Evolutionary conservation across 75 land plant species (phyloP), one percentile per base, ranked within the genome.

Genomic region (Selaginella tamariscina): DNA sequence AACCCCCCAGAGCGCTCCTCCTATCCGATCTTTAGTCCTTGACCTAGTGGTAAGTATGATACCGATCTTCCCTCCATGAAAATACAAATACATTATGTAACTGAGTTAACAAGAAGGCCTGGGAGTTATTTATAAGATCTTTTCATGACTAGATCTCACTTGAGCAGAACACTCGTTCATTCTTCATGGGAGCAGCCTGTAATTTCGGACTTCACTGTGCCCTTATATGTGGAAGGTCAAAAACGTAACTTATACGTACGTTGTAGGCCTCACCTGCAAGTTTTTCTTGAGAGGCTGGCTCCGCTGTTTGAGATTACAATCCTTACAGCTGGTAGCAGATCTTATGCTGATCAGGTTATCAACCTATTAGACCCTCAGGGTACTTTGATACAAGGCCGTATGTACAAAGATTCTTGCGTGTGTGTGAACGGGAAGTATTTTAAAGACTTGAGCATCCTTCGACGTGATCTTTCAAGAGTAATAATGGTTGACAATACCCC

Each of bases 291-390:
- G 33, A 82, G 78, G 56, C 83, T 86, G 32, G 69, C 86, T 1
- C 74, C 75, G 54, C 72, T 75, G 49, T 89, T 89, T 75, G 94
- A 89, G 77, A 77, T 86, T 15, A 86, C 86, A 32, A 78, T 89
- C 24, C 86, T 89, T 54, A 89, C 89, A 22, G 89, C 94, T n/a
- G 86, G 89, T 56, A 85, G 86, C 56, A 89, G 94, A 33, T 84
- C 86, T 20, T 89, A 89, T 72, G 94, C 87, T 5, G 89, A 89
- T 64, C 85, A 89, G 69, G 83, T 89, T 65, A 76, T 89, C 22
- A 86, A 86, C 76, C 78, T 86, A 2, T 70, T 89, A 23, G 94
- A 89, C 57, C 94, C 94, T 44, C 83, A 82, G 67, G 70, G 87
- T 62, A 89, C 67, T 29, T 44, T 86, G 27, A 84, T 89, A 26